Evolutionary conservation across 371 early-diverging fungal species (phyloP).

Genomic region (Mortierella sp.): DNA sequence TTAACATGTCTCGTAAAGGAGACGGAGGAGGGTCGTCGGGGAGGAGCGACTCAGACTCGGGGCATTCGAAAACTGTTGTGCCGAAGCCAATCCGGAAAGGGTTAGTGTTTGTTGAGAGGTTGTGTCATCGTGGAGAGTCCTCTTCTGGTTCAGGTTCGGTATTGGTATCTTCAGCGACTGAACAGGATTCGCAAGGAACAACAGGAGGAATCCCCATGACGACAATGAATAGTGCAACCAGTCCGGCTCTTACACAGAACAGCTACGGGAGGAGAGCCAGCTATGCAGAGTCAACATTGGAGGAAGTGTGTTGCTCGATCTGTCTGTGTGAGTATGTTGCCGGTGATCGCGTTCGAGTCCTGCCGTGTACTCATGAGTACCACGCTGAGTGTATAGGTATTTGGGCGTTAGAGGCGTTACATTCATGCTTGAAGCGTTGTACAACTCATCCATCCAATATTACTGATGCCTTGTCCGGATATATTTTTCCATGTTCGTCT

Average conservation of each 20-base stretch:
- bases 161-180: not conserved
- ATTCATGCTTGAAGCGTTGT: not conserved
- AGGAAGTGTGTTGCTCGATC: constrained; percentile 77
- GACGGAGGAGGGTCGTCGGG: not conserved
- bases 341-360: constrained; percentile 72
- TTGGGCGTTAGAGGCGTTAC: not conserved
- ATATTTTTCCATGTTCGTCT: not conserved
- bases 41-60: not conserved
- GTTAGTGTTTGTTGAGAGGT: not conserved
- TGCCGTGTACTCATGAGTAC: constrained; percentile 86
- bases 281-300: not conserved
- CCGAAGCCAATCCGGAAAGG: not conserved
- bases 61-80: not conserved
- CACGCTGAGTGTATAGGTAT: constrained; percentile 89
- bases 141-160: not conserved
- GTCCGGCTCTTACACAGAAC: not conserved
- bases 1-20: not conserved
- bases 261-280: not conserved
- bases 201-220: constrained; percentile 9
- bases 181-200: not conserved
- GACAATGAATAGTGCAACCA: not conserved
- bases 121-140: not conserved
- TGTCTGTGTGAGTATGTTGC: constrained; percentile 81
- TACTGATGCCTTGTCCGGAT: no score
- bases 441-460: not conserved